phyloP scores from a whole-genome alignment of 495 filamentous ascomycete genomes.

The Haplographium delicatum region DNA sequence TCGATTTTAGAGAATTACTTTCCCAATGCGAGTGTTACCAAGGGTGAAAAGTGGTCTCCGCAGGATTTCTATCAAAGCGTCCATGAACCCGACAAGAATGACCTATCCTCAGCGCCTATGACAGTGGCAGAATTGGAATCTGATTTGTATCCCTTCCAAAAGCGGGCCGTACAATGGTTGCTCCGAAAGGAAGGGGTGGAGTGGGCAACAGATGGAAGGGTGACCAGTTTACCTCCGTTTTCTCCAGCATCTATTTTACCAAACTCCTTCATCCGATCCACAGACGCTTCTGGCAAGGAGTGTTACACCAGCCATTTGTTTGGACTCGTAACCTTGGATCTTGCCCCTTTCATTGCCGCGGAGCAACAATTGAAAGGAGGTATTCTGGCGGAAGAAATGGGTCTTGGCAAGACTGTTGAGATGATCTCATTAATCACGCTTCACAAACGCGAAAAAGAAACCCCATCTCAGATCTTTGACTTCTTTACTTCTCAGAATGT shows the following conservation, averaged over 20 bases:
- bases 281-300: slow-evolving; percentile 34
- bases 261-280: slow-evolving; percentile 32
- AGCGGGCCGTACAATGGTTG: slow-evolving; percentile 66
- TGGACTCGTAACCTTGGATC: slow-evolving; percentile 52
- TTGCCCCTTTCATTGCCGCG: slow-evolving; percentile 38
- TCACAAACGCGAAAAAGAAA: slow-evolving; percentile 39
- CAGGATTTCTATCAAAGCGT: slow-evolving; percentile 27
- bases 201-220: slow-evolving; percentile 26
- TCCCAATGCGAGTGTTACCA: slow-evolving; percentile 12
- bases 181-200: slow-evolving; percentile 46
- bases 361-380: slow-evolving; percentile 51
- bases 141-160: slow-evolving; percentile 64
- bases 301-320: slow-evolving; percentile 63
- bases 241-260: slow-evolving; percentile 26
- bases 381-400: slow-evolving; percentile 92
- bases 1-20: slow-evolving; percentile 16
- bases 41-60: slow-evolving; percentile 17
- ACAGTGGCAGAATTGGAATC: slow-evolving; percentile 9
- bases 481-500: slow-evolving; percentile 31
- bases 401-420: slow-evolving; percentile 91
- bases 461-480: slow-evolving; percentile 19
- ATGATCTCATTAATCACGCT: slow-evolving; percentile 70
- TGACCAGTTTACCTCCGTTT: slow-evolving; percentile 32
- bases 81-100: slow-evolving; percentile 18
- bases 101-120: slow-evolving; percentile 10